Evolutionary conservation across 2,329 filamentous ascomycete species (phyloP).

Genomic region (Zalaria sp.): DNA sequence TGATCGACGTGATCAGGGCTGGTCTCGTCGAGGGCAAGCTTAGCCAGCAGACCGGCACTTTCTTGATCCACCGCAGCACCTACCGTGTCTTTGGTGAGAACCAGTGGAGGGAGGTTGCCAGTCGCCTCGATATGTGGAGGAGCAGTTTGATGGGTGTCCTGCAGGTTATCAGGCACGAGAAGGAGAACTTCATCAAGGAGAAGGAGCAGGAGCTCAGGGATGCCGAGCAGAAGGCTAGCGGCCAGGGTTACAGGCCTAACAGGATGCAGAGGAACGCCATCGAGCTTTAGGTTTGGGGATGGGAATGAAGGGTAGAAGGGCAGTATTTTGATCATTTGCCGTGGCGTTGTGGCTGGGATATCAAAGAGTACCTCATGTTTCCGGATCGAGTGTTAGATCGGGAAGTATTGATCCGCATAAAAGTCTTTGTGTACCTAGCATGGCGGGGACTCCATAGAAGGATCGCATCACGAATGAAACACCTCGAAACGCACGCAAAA

Average conservation of each 20-base stretch:
- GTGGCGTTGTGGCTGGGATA: too few relatives aligned
- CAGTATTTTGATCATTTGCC: too few relatives aligned
- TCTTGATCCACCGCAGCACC: conserved; percentile 89
- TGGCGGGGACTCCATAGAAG: too few relatives aligned
- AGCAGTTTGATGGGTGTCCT: conserved; percentile 67
- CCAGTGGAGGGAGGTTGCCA: conserved; percentile 93
- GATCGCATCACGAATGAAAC: too few relatives aligned
- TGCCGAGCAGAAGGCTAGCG: conserved; percentile 6
- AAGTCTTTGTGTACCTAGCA: too few relatives aligned
- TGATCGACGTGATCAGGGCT: conserved; percentile 93
- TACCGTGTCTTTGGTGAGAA: conserved; percentile 96
- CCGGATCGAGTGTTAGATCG: too few relatives aligned
- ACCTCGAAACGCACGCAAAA: too few relatives aligned
- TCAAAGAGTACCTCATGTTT: too few relatives aligned
- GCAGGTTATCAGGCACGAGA: conserved; percentile 63
- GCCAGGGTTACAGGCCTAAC: conserved; percentile 12
- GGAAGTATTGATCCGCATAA: too few relatives aligned
- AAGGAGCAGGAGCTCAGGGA: conserved; percentile 54
- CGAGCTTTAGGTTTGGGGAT: conserved; percentile 12
- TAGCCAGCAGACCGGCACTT: conserved; percentile 80
- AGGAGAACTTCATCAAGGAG: conserved; percentile 62
- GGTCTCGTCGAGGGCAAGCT: conserved; percentile 94
- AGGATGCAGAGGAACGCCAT: conserved; percentile 13
- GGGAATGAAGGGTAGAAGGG: background rate
- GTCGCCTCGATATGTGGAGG: conserved; percentile 82